Evolutionary conservation across 768 basidiomycete species (phyloP), one percentile per base, ranked within the genome.

Genomic region (Russula dissimulans): DNA sequence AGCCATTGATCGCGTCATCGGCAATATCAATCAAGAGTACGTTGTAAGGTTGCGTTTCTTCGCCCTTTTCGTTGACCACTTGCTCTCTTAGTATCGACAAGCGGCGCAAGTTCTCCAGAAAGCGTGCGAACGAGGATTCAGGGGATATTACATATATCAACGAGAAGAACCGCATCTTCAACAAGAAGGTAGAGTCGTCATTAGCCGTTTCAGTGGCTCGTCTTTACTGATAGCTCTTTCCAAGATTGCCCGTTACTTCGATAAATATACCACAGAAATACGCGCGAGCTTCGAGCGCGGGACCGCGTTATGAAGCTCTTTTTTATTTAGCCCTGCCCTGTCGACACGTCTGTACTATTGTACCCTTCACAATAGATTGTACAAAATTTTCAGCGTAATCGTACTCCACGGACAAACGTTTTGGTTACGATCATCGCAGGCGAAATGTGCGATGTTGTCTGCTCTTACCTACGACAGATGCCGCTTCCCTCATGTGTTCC

Each of bases 101-200:
- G 77, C 88, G 91, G 71, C 78, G 82, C 69, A 94, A 89, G 69
- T 91, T 92, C 76, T 93, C 90, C 43, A 81, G 93, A 65, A 95
- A 95, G 74, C 79, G 83, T 80, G 66, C 81, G 71, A 93, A 95
- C 76, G 94, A 97, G 68, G 90, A 91, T 54, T 88, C 95, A 62
- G 94, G 91, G 56, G 95, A 97, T 66, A 90, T 99, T 72, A 98
- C 94, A 5, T 99, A 98, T 71, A 99, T 99, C 81, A 99, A 99
- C 78, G 92, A 98, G 73, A 87, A 89, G 73, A 95, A 97, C 73
- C 83, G 92, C 64, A 93, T 97, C 49, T 98, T 97, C 81, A 97
- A 97, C 82, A 94, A 93, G 76, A 97, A 95, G 87, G 90, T 86
- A 57, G 31, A 17, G 72, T 64, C 5, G 58, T 29, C 47, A 17